A percentile compares a stretch with the other conserved stretches of the same genome.
These are phyloP conservation scores for Lactuca saligna DNA, from an alignment of 129 eudicot genomes.

Conservation along the genomic window DNA sequence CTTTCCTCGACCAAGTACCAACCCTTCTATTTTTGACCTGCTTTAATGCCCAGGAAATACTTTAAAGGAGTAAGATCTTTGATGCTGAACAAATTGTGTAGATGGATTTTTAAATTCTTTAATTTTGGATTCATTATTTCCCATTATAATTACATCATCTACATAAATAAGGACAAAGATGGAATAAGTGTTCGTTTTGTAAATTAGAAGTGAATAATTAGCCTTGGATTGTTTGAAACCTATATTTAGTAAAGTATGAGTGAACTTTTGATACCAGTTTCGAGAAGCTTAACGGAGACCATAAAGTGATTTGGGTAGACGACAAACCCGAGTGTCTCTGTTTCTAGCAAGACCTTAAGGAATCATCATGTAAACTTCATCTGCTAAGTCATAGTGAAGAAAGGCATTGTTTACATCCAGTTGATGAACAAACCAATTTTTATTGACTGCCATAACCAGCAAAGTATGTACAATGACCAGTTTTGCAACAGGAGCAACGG, in stretches of 20 bases:
- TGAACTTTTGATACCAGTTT: conserved; percentile 1
- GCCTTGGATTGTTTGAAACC: no score
- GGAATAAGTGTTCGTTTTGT: no score
- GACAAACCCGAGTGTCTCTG: background rate
- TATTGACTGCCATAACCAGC: no score
- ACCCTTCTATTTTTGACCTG: no score
- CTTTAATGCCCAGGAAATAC: no score
- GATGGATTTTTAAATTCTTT: background rate
- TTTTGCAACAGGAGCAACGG: no score
- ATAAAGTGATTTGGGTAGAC: background rate
- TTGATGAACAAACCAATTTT: background rate
- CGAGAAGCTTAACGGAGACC: background rate
- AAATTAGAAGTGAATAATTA: no score
- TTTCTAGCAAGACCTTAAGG: background rate
- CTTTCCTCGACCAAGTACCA: no score
- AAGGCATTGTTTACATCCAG: background rate
- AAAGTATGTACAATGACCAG: no score
- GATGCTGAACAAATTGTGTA: background rate
- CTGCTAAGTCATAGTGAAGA: no score
- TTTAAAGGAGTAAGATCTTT: background rate
- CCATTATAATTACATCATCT: no score
- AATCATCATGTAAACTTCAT: background rate
- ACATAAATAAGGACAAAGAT: no score
- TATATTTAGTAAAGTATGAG: background rate
- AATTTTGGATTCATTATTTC: background rate